Percentiles rank a stretch among this genome's conserved stretches.
Evolutionary conservation across 495 filamentous ascomycete species (phyloP).

Genomic region (Lasiosphaeria hispida): DNA sequence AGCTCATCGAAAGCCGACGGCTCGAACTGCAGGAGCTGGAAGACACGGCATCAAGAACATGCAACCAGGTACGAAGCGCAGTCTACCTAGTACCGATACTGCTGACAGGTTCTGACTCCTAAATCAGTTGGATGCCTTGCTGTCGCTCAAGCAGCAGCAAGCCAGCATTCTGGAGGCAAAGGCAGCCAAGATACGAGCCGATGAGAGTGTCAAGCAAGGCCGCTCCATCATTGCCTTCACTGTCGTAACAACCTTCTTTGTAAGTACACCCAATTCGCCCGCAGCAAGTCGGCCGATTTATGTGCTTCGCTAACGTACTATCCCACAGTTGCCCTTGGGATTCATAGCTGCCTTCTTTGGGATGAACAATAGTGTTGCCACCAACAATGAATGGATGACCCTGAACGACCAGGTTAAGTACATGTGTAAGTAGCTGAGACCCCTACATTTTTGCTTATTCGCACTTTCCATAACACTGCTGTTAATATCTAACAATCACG

Average conservation of each 20-base stretch:
- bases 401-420: slow-evolving; percentile 1
- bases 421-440: slow-evolving; percentile 7
- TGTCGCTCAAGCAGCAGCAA: slow-evolving; percentile 1
- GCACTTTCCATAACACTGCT: background rate
- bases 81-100: background rate
- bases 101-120: background rate
- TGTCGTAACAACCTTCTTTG: background rate
- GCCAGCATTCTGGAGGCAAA: background rate
- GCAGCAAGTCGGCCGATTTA: too few species aligned
- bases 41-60: background rate
- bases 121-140: background rate
- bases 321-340: background rate
- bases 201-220: slow-evolving; percentile 1
- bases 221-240: slow-evolving; percentile 2
- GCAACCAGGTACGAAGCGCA: background rate
- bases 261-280: background rate
- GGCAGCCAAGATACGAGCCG: background rate
- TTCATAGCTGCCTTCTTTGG: background rate
- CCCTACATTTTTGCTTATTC: background rate
- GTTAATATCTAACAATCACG: background rate
- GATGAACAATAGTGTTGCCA: slow-evolving; percentile 1
- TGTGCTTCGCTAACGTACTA: background rate
- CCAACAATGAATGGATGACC: background rate
- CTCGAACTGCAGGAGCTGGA: slow-evolving; percentile 1
- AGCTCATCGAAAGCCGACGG: background rate